Evolutionary conservation across 1,139 yeast genomes (phyloP).

Genomic region (Scheffersomyces illinoinensis): DNA sequence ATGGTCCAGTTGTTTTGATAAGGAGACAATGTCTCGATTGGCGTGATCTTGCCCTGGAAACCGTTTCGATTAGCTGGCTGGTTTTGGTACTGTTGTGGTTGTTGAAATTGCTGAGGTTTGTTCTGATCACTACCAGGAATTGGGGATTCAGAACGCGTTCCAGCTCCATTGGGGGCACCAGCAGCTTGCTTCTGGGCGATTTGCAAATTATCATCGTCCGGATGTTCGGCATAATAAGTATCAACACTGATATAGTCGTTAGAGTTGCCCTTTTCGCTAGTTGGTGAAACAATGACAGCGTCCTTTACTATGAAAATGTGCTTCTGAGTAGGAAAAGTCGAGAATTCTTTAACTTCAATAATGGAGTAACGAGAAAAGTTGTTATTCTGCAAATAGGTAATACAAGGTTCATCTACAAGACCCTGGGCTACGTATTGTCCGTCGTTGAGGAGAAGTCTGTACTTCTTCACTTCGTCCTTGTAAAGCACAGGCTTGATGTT

Average conservation of each 20-base stretch:
- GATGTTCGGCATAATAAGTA: conserved; percentile 54
- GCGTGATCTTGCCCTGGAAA: conserved; percentile 43
- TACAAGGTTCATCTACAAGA: conserved; percentile 60
- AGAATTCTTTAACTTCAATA: conserved; percentile 41
- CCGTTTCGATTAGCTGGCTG: conserved; percentile 10
- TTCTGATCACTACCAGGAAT: conserved; percentile 9
- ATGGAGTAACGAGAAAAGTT: conserved; percentile 39
- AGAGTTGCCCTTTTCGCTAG: conserved; percentile 39
- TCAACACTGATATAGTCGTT: conserved; percentile 46
- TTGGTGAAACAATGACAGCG: conserved; percentile 45
- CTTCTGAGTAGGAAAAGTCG: conserved; percentile 51
- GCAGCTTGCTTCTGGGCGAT: conserved; percentile 14
- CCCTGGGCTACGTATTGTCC: conserved; percentile 66
- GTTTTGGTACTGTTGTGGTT: conserved; percentile 7
- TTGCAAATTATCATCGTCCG: conserved; percentile 47
- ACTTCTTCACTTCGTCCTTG: conserved; percentile 46
- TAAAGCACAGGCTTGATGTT: conserved; percentile 46
- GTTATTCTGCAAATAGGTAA: conserved; percentile 49
- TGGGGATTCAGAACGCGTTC: conserved; percentile 15
- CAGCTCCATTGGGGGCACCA: conserved; percentile 4
- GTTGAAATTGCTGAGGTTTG: conserved; percentile 9
- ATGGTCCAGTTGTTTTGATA: conserved; percentile 90
- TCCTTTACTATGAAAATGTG: conserved; percentile 57
- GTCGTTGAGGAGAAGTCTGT: conserved; percentile 62
- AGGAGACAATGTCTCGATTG: conserved; percentile 89